Evolutionary conservation across 768 basidiomycete species (phyloP), one percentile per base, ranked within the genome.

Genomic region (Pseudohyphozyma bogoriensis): DNA sequence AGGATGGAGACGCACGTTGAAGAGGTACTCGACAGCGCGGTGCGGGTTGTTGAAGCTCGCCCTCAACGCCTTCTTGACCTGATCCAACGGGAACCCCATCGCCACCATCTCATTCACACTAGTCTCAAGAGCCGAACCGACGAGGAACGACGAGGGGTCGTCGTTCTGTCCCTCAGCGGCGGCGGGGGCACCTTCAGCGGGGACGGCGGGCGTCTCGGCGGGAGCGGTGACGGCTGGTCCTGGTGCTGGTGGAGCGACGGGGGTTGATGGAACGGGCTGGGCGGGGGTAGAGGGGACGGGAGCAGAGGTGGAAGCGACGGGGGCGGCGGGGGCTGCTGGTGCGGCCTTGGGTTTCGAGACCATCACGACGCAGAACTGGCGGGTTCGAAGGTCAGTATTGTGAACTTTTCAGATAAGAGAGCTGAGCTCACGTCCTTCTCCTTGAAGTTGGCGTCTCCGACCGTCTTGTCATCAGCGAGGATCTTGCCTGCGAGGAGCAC

Each of bases 31-130:
- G n/a, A 90, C 93, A 10, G 95, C 95, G 33, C 95, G 82, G 69
- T 97, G 91, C 11, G 95, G 87, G 75, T 99, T 97, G 75, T 99
- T 99, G 77, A 81, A 99, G 71, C 88, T 91, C 31, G 92, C 95
- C 60, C 89, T 79, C 72, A 99, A 72, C 5, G 92, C 91, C 20
- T 84, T 81, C 69, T 83, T 74, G 44, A 96, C 89, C 69, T 89
- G 82, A 5, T 91, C 90, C 40, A 84, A 80, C 61, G 81, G 80
- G 69, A 92, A 97, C 10, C 95, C 95, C 95, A 99, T 97, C 67
- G 89, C 88, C 40, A 83, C 76, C 82, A 99, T 90, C 71, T 85
- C 85, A 51, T 77, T 74, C 67, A 96, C 84, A 9, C 89, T 83
- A 9, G 78, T 72, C 72, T 96, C 84, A 4, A 96, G 79, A 4